Conservation (phyloP, 1,284 basidiomycete species). For the Coriolopsis trogii region DNA sequence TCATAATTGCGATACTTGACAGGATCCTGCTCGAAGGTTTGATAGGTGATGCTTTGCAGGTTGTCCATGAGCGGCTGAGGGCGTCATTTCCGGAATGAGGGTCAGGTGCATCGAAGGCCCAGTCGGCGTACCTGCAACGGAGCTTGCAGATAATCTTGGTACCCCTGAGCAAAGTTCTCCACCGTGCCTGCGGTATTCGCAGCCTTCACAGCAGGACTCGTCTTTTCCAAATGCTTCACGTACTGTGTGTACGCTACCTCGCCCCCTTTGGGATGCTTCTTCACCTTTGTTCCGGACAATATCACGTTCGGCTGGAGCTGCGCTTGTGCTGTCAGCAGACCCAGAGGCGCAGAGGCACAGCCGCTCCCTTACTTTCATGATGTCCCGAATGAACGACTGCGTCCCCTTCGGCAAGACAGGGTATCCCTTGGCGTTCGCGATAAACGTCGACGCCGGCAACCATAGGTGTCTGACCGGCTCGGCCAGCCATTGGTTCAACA, state of each 20-base stretch:
- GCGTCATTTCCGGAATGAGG: background rate
- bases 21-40: constrained; percentile 97
- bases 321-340: background rate
- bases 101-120: background rate
- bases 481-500: constrained; percentile 86
- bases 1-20: constrained; percentile 97
- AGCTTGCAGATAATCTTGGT: constrained; percentile 95
- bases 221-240: constrained; percentile 80
- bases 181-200: constrained; percentile 68
- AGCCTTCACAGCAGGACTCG: constrained; percentile 64
- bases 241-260: constrained; percentile 92
- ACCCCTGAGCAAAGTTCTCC: constrained; percentile 89
- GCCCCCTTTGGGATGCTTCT: constrained; percentile 78
- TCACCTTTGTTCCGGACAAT: constrained; percentile 66
- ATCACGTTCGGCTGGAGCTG: constrained; percentile 86
- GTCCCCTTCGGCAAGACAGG: constrained; percentile 94
- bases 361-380: constrained; percentile 86
- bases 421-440: constrained; percentile 96
- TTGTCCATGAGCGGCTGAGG: constrained; percentile 94
- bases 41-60: constrained; percentile 92
- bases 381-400: constrained; percentile 85
- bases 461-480: constrained; percentile 90
- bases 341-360: constrained; percentile 9
- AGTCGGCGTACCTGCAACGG: constrained; percentile 74
- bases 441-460: constrained; percentile 89